These are phyloP conservation scores for Inga laurina DNA, from an alignment of 306 rosid species.

Conservation along the genomic window DNA sequence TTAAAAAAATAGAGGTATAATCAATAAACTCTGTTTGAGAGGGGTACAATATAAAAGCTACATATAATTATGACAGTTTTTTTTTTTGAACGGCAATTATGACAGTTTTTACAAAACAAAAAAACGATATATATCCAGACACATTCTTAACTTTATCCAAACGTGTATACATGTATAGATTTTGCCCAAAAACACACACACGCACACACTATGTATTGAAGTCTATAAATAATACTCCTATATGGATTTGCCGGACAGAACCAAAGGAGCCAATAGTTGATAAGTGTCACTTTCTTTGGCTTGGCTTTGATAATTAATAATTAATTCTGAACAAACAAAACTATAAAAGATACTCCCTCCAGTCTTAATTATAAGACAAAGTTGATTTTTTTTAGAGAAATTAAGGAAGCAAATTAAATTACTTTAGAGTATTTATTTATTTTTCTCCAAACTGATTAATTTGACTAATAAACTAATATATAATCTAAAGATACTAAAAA, in stretches of 20 bases:
- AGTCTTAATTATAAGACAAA: too few species aligned
- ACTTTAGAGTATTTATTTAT: too few species aligned
- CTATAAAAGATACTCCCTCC: background rate
- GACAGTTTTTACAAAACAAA: background rate
- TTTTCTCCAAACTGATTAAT: too few species aligned
- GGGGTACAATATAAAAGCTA: background rate
- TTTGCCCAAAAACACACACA: background rate
- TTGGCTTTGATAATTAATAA: background rate
- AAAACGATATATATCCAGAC: too few species aligned
- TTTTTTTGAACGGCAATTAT: too few species aligned
- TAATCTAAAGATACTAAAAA: too few species aligned
- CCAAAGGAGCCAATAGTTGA: background rate
- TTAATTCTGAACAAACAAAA: background rate
- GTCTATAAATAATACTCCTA: background rate
- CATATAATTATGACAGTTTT: background rate
- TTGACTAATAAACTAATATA: too few species aligned
- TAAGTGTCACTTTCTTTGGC: background rate
- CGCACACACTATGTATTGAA: too few species aligned
- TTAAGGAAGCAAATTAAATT: too few species aligned
- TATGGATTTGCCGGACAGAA: background rate
- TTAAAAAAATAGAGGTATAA: background rate
- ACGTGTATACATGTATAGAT: background rate
- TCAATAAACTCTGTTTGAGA: background rate
- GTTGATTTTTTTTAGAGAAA: too few species aligned
- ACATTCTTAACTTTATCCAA: background rate